Evolutionary conservation across 1,284 basidiomycete species (phyloP).

Genomic region (Acaromyces ingoldii): DNA sequence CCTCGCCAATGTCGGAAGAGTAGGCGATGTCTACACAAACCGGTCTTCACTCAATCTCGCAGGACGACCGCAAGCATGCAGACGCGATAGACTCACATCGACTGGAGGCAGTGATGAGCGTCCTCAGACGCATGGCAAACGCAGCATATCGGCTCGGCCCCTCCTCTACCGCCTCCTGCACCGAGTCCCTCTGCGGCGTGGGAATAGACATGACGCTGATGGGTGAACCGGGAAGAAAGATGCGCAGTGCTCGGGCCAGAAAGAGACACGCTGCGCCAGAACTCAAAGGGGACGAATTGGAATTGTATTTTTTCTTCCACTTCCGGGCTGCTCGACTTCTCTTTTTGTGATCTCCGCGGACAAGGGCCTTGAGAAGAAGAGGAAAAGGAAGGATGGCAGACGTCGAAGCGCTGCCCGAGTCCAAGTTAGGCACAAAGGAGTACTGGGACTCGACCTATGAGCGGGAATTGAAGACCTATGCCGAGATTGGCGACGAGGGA

Average conservation of each 20-base stretch:
- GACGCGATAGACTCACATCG: slow-evolving; percentile 24
- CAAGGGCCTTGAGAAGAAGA: too few species aligned
- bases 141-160: slow-evolving; percentile 34
- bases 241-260: too few species aligned
- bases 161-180: slow-evolving; percentile 24
- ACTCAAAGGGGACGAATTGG: too few species aligned
- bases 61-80: not conserved
- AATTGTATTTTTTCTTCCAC: too few species aligned
- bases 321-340: too few species aligned
- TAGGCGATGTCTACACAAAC: slow-evolving; percentile 44
- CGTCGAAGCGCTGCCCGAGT: slow-evolving; percentile 50
- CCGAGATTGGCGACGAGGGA: slow-evolving; percentile 78
- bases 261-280: too few species aligned
- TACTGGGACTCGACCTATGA: slow-evolving; percentile 46
- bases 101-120: slow-evolving; percentile 25
- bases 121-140: slow-evolving; percentile 39
- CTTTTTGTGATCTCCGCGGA: too few species aligned
- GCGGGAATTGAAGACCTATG: slow-evolving; percentile 68
- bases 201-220: slow-evolving; percentile 9
- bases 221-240: not conserved
- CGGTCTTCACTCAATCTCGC: not conserved
- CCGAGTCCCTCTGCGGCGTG: slow-evolving; percentile 4
- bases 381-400: too few species aligned
- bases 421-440: slow-evolving; percentile 66
- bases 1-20: slow-evolving; percentile 86